phyloP scores from a whole-genome alignment of 441 rosid genomes.

The Capsella rubella region DNA sequence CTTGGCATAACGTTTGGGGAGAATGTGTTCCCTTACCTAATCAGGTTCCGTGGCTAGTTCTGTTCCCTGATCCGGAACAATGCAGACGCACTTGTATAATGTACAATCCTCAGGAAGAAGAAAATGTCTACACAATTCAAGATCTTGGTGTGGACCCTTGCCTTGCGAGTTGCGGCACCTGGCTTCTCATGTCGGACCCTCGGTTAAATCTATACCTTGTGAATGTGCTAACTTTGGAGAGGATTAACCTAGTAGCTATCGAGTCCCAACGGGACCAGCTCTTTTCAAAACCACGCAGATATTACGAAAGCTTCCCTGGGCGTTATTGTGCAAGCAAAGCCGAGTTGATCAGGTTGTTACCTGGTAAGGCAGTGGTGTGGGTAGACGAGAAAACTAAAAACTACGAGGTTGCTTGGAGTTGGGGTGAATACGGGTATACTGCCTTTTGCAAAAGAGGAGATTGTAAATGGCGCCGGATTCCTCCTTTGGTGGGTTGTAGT shows the following conservation, averaged over 20 bases:
- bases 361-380: background rate
- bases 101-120: background rate
- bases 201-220: background rate
- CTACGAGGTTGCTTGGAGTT: background rate
- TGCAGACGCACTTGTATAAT: background rate
- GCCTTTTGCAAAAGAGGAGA: background rate
- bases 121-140: background rate
- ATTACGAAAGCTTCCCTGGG: background rate
- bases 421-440: background rate
- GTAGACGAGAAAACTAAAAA: slow-evolving; percentile 3
- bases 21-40: background rate
- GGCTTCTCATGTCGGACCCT: slow-evolving; percentile 6
- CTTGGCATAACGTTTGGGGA: background rate
- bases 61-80: background rate
- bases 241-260: background rate
- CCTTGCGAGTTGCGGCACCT: slow-evolving; percentile 3
- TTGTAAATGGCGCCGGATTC: background rate
- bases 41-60: background rate
- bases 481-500: background rate
- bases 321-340: background rate
- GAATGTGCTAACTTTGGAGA: slow-evolving; percentile 8
- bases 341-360: background rate
- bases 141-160: slow-evolving; percentile 3
- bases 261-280: background rate
- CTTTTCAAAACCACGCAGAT: background rate